Percentiles rank a stretch among this genome's conserved stretches.
Conservation (phyloP, 805 yeast genomes). For the Phaffomyces opuntiae region DNA sequence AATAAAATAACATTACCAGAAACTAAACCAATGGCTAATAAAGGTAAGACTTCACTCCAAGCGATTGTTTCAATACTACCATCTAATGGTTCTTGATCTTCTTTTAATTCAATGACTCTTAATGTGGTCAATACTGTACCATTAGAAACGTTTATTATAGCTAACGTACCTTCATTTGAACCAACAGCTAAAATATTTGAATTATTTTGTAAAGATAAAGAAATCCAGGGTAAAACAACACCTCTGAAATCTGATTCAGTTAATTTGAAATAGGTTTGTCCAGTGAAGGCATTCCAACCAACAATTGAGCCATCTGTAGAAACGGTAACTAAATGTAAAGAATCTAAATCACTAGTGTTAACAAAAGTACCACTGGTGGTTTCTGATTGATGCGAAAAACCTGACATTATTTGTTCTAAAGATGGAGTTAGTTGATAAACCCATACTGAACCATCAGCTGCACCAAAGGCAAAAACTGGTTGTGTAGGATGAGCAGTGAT, state of each 20-base stretch:
- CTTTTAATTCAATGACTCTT: slow-evolving; percentile 52
- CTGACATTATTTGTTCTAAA: slow-evolving; percentile 67
- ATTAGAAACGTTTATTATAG: slow-evolving; percentile 65
- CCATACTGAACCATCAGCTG: slow-evolving; percentile 91
- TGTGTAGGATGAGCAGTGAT: slow-evolving; percentile 71
- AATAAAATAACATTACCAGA: slow-evolving; percentile 79
- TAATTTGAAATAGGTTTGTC: slow-evolving; percentile 60
- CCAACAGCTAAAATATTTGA: slow-evolving; percentile 66
- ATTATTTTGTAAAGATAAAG: slow-evolving; percentile 45
- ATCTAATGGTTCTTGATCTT: slow-evolving; percentile 51
- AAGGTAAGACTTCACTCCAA: slow-evolving; percentile 61
- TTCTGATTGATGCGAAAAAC: slow-evolving; percentile 74
- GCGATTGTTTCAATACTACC: slow-evolving; percentile 74
- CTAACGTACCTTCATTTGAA: slow-evolving; percentile 79
- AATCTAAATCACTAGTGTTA: slow-evolving; percentile 48
- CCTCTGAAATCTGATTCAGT: slow-evolving; percentile 65
- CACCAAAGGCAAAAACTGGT: slow-evolving; percentile 86
- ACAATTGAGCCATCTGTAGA: slow-evolving; percentile 84
- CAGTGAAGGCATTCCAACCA: slow-evolving; percentile 85
- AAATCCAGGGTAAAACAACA: slow-evolving; percentile 82
- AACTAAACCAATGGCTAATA: slow-evolving; percentile 85
- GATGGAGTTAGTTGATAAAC: slow-evolving; percentile 65
- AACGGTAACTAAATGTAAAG: slow-evolving; percentile 60
- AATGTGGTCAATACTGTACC: slow-evolving; percentile 66
- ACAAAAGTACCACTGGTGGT: slow-evolving; percentile 77